These are phyloP conservation scores for Rubia tinctorum DNA, from an alignment of 305 asterid genomes.

Conservation along the genomic window DNA sequence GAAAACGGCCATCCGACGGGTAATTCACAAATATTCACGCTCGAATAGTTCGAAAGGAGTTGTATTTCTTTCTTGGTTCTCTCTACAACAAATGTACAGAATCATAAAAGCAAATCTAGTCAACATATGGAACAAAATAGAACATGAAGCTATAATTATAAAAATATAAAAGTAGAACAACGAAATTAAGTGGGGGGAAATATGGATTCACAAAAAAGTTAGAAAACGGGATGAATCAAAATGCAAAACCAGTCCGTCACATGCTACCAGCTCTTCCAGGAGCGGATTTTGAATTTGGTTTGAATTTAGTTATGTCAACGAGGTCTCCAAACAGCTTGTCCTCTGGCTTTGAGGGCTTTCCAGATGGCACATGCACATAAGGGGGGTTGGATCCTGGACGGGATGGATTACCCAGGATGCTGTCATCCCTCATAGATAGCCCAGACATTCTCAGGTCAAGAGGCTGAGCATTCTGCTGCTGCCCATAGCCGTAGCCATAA, in stretches of 20 bases:
- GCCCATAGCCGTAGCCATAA: constrained; percentile 49
- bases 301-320: constrained; percentile 81
- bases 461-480: constrained; percentile 61
- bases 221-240: constrained; percentile 25
- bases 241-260: constrained; percentile 43
- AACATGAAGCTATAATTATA: constrained; percentile 30
- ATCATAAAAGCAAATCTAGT: constrained; percentile 28
- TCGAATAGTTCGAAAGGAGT: constrained; percentile 10
- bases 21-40: constrained; percentile 18
- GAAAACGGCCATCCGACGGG: not conserved
- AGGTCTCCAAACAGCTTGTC: constrained; percentile 98
- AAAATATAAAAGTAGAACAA: constrained; percentile 26
- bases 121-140: constrained; percentile 23
- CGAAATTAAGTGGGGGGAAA: constrained; percentile 16
- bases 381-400: constrained; percentile 39
- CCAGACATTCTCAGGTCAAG: constrained; percentile 72
- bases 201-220: constrained; percentile 23
- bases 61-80: constrained; percentile 31
- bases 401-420: constrained; percentile 37
- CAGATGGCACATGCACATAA: constrained; percentile 41
- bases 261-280: constrained; percentile 69
- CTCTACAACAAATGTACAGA: constrained; percentile 67
- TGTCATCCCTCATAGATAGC: constrained; percentile 68
- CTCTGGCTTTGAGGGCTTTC: constrained; percentile 67
- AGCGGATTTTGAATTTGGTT: constrained; percentile 47